Percentiles rank a stretch among this genome's conserved stretches.
These are phyloP conservation scores for Pinus taeda DNA, from an alignment of 75 land plant genomes.

Conservation along the genomic window DNA sequence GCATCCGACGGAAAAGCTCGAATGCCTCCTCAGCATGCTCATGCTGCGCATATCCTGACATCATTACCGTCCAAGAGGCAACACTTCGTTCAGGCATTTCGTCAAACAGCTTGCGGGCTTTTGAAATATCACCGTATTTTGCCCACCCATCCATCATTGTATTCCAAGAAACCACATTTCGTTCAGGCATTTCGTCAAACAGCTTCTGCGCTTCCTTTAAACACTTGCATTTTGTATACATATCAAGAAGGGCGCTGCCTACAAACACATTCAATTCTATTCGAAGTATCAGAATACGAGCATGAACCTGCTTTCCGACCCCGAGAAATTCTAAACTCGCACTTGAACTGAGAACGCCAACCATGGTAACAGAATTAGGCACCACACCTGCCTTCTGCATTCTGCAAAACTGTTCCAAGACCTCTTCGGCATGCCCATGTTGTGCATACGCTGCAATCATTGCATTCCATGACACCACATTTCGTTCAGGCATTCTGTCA, in stretches of 20 bases:
- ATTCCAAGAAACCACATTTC: conserved; percentile 32
- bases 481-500: neutral
- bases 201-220: conserved; percentile 7
- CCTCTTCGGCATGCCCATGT: neutral
- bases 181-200: conserved; percentile 22
- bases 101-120: conserved; percentile 40
- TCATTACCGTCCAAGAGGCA: conserved; percentile 60
- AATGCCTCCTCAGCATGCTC: conserved; percentile 39
- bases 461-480: neutral
- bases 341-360: conserved; percentile 50
- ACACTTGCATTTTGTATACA: conserved; percentile 14
- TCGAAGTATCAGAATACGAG: neutral
- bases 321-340: conserved; percentile 35
- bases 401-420: conserved; percentile 3
- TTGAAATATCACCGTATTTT: conserved; percentile 21
- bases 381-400: conserved; percentile 18
- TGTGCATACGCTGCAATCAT: neutral
- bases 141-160: conserved; percentile 30
- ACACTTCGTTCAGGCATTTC: conserved; percentile 4
- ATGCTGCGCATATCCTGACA: conserved; percentile 48
- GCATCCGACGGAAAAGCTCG: conserved; percentile 25
- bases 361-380: conserved; percentile 40
- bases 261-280: conserved; percentile 9
- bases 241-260: conserved; percentile 12
- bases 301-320: neutral